phyloP scores from a whole-genome alignment of 2,329 filamentous ascomycete species.

The Microcyclospora pomicola region DNA sequence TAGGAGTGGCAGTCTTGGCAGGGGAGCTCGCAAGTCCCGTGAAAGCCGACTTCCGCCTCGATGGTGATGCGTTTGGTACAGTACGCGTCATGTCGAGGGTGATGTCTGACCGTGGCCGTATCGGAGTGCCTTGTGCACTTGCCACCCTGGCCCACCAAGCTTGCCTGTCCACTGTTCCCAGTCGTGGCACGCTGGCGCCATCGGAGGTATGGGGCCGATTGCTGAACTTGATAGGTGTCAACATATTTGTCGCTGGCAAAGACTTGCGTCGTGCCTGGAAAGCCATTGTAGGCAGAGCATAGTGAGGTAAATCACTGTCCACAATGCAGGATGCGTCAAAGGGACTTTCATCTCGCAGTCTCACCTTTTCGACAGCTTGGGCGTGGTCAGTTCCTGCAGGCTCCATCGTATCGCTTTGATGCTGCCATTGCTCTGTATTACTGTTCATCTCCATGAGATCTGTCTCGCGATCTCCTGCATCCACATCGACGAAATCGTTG shows the following conservation, averaged over 20 bases:
- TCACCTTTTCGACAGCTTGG: background rate
- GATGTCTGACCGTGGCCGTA: background rate
- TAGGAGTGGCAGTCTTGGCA: background rate
- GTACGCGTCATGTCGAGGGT: background rate
- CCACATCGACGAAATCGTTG: conserved; percentile 19
- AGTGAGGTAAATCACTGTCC: conserved; percentile 12
- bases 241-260: conserved; percentile 12
- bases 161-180: conserved; percentile 10
- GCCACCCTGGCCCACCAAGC: conserved; percentile 6
- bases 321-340: background rate
- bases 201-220: conserved; percentile 17
- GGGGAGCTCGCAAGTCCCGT: background rate
- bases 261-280: conserved; percentile 21
- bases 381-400: no score
- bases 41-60: background rate
- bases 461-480: no score
- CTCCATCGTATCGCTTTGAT: no score
- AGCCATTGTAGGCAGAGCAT: conserved; percentile 19
- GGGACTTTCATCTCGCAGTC: conserved; percentile 4
- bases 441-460: no score
- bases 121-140: background rate
- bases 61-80: background rate
- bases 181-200: conserved; percentile 14
- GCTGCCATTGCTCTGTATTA: no score
- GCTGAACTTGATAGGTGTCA: conserved; percentile 7